Percentiles rank a stretch among this genome's conserved stretches.
phyloP scores from a whole-genome alignment of 306 rosid genomes.

The Trichosanthes cucumerina region DNA sequence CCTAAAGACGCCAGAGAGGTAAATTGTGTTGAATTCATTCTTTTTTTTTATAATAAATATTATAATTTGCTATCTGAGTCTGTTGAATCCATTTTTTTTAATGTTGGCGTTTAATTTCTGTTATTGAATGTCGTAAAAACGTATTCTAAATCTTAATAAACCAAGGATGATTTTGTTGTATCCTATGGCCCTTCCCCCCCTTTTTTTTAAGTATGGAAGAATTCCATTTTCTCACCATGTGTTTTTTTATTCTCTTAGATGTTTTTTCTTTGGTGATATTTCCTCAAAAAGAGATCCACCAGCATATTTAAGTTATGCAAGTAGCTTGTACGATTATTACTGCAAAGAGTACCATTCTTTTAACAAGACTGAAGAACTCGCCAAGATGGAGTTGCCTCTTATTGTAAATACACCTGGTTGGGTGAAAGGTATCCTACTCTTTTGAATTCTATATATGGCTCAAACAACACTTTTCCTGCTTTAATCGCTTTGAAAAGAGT shows the following conservation, averaged over 20 bases:
- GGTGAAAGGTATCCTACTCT: slow-evolving; percentile 64
- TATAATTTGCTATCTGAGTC: background rate
- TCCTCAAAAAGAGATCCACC: slow-evolving; percentile 69
- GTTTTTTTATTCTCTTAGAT: slow-evolving; percentile 26
- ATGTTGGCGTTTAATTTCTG: background rate
- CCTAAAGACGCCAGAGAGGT: slow-evolving; percentile 87
- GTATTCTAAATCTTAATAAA: background rate
- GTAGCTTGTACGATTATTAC: slow-evolving; percentile 48
- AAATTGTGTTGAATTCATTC: slow-evolving; percentile 13
- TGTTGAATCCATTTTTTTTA: slow-evolving; percentile 5
- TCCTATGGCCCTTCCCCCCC: background rate
- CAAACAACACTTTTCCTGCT: background rate
- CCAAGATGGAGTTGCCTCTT: slow-evolving; percentile 57
- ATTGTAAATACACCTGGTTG: slow-evolving; percentile 87
- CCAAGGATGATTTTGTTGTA: background rate
- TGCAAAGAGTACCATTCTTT: slow-evolving; percentile 27
- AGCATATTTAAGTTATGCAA: slow-evolving; percentile 36
- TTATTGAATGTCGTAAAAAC: background rate
- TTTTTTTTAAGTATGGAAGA: background rate
- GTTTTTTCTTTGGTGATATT: slow-evolving; percentile 80
- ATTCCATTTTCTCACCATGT: background rate
- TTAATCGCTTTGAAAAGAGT: background rate
- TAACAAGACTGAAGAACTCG: slow-evolving; percentile 22
- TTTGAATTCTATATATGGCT: background rate
- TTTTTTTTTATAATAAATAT: background rate